Evolutionary conservation across 257 asterid genomes (phyloP).

Genomic region (Petrea volubilis): DNA sequence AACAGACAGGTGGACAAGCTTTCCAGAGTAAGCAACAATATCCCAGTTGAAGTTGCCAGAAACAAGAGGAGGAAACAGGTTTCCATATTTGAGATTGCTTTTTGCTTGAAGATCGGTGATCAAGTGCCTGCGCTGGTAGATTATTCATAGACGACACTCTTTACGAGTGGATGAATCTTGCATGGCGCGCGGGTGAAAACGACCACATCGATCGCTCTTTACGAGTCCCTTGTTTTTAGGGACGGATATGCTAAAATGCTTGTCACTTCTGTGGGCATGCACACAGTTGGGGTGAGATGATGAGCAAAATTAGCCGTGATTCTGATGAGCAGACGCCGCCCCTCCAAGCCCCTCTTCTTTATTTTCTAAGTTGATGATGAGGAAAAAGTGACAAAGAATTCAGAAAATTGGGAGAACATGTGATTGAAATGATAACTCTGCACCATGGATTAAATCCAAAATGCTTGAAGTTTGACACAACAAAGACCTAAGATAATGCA

Average conservation of each 20-base stretch:
- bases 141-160: conserved; percentile 13
- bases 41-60: conserved; percentile 6
- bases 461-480: too few relatives aligned
- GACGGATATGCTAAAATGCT: conserved; percentile 19
- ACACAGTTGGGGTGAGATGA: conserved; percentile 54
- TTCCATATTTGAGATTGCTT: neutral
- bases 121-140: conserved; percentile 29
- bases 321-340: conserved; percentile 49
- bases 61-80: neutral
- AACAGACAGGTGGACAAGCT: neutral
- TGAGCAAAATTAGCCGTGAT: conserved; percentile 36
- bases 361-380: too few relatives aligned
- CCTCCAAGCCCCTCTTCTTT: conserved; percentile 42
- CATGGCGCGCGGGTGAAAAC: conserved; percentile 23
- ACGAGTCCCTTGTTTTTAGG: conserved; percentile 21
- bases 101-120: conserved; percentile 17
- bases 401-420: too few relatives aligned
- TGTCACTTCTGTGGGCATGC: conserved; percentile 21
- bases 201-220: neutral
- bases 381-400: too few relatives aligned
- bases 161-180: conserved; percentile 22
- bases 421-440: too few relatives aligned
- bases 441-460: too few relatives aligned
- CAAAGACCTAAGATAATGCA: too few relatives aligned
- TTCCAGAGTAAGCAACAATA: neutral